Evolutionary conservation across 1,284 basidiomycete genomes (phyloP).

Genomic region (Abortiporus biennis): DNA sequence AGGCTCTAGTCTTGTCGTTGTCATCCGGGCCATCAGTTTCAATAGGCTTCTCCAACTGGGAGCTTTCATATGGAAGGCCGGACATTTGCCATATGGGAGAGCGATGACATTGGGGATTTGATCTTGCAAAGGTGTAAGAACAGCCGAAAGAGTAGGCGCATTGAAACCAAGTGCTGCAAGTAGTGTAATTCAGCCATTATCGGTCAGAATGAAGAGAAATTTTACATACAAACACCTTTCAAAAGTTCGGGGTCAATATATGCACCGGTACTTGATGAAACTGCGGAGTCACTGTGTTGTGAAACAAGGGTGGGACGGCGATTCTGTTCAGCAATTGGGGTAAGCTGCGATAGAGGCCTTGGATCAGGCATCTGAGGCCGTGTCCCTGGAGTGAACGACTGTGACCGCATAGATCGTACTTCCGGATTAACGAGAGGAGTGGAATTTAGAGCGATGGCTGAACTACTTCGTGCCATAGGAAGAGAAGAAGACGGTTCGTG

Average conservation of each 20-base stretch:
- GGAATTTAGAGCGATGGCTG: not conserved
- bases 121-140: conserved; percentile 39
- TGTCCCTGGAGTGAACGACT: too few species aligned
- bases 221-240: too few species aligned
- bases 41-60: conserved; percentile 67
- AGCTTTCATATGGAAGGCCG: conserved; percentile 65
- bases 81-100: conserved; percentile 59
- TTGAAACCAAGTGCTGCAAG: conserved; percentile 56
- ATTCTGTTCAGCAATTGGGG: conserved; percentile 2
- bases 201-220: not conserved
- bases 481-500: too few species aligned
- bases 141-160: conserved; percentile 47
- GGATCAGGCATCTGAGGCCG: too few species aligned
- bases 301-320: not conserved
- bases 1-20: conserved; percentile 62
- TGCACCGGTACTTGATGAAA: conserved; percentile 45
- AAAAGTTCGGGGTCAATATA: conserved; percentile 59
- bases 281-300: conserved; percentile 7
- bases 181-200: conserved; percentile 3
- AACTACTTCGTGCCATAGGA: too few species aligned
- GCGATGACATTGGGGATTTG: conserved; percentile 65
- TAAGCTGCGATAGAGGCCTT: too few species aligned
- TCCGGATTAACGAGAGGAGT: not conserved
- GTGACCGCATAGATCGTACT: conserved; percentile 7
- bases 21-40: conserved; percentile 65